phyloP scores from a whole-genome alignment of 306 rosid genomes.

The Ormosia emarginata region DNA sequence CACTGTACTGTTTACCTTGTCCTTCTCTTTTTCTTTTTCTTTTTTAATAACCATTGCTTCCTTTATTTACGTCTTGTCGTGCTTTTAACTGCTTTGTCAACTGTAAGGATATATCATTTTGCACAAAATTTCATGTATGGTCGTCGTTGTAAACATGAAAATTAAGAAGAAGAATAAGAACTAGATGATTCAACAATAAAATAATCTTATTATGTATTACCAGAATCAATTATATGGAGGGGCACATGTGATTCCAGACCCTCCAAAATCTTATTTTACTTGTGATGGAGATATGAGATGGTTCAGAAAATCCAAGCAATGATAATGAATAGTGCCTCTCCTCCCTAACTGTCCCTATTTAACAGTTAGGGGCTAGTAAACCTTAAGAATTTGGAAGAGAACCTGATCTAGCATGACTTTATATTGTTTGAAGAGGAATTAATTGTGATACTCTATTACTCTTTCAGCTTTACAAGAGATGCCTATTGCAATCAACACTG shows the following conservation, averaged over 20 bases:
- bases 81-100: neutral
- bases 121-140: too few species aligned
- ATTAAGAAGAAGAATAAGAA: too few species aligned
- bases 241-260: too few species aligned
- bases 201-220: too few species aligned
- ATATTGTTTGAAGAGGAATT: neutral
- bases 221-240: too few species aligned
- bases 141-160: too few species aligned
- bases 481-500: conserved; percentile 87
- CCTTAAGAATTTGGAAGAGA: neutral
- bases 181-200: too few species aligned
- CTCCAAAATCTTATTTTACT: too few species aligned
- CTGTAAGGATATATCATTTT: neutral
- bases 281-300: too few species aligned
- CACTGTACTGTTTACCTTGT: conserved; percentile 35
- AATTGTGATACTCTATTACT: neutral
- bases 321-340: too few species aligned
- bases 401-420: neutral
- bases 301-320: too few species aligned
- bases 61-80: neutral
- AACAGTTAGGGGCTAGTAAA: neutral
- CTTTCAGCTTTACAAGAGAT: conserved; percentile 67
- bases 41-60: neutral
- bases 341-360: too few species aligned
- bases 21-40: neutral